Conservation (phyloP, 352 stramenopile genomes). For the Pythium scleroteichum region DNA sequence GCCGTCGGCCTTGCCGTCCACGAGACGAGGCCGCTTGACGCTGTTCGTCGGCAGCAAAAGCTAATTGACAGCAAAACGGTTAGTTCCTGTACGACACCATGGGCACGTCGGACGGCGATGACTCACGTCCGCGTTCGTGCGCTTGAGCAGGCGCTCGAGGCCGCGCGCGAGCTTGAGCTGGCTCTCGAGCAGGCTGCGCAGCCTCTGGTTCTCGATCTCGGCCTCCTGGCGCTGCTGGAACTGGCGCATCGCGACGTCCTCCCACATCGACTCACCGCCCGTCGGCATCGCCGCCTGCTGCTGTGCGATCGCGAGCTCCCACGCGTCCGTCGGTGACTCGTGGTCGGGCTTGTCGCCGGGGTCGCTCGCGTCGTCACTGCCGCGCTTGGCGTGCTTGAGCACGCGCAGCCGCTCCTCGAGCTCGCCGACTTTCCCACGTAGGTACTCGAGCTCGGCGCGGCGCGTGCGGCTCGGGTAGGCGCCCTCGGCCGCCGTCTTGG, state of each 20-base stretch:
- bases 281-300: not conserved
- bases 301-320: slow-evolving; percentile 9
- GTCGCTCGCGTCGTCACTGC: not conserved
- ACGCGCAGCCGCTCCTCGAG: slow-evolving; percentile 25
- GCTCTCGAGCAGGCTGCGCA: slow-evolving; percentile 53
- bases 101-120: not conserved
- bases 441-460: slow-evolving; percentile 24
- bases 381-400: slow-evolving; percentile 18
- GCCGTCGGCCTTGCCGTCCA: slow-evolving; percentile 8
- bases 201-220: slow-evolving; percentile 55
- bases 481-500: slow-evolving; percentile 21
- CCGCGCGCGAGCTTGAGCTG: slow-evolving; percentile 57
- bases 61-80: slow-evolving; percentile 2
- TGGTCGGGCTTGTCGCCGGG: not conserved
- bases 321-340: slow-evolving; percentile 4
- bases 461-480: slow-evolving; percentile 25
- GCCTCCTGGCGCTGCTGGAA: slow-evolving; percentile 33
- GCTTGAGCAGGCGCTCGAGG: slow-evolving; percentile 25
- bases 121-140: slow-evolving; percentile 27
- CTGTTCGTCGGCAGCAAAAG: slow-evolving; percentile 19
- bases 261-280: slow-evolving; percentile 18
- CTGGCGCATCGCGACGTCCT: slow-evolving; percentile 25
- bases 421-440: slow-evolving; percentile 19
- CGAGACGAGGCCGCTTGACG: slow-evolving; percentile 19
- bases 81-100: too few relatives aligned